Evolutionary conservation across 2,329 filamentous ascomycete species (phyloP).

Genomic region (Colletotrichum euphorbiae): DNA sequence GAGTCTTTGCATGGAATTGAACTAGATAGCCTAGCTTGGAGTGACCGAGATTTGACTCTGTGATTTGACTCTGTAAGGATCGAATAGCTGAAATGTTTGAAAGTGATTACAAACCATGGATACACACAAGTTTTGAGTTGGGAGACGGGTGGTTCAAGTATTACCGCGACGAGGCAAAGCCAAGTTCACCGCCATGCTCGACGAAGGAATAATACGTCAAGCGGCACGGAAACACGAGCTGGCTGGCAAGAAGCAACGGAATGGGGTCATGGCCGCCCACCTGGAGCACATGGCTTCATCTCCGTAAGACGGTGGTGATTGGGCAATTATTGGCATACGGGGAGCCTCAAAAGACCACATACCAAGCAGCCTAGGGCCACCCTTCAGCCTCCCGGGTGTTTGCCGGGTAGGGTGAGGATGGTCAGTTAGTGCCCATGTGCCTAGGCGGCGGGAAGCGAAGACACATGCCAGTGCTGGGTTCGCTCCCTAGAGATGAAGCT

Average conservation of each 20-base stretch:
- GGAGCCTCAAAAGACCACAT: slow-evolving; percentile 37
- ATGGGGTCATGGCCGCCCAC: slow-evolving; percentile 34
- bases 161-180: slow-evolving; percentile 29
- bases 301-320: slow-evolving; percentile 33
- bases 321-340: slow-evolving; percentile 27
- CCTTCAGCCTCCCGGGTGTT: slow-evolving; percentile 8
- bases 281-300: slow-evolving; percentile 37
- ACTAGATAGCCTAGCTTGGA: slow-evolving; percentile 1
- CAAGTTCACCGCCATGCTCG: slow-evolving; percentile 37
- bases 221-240: slow-evolving; percentile 38
- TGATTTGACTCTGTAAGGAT: background rate
- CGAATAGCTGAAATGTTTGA: slow-evolving; percentile 2
- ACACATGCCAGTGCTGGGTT: slow-evolving; percentile 33
- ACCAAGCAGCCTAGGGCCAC: background rate
- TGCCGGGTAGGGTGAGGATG: slow-evolving; percentile 27
- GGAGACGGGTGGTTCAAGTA: slow-evolving; percentile 38
- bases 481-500: slow-evolving; percentile 25
- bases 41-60: background rate
- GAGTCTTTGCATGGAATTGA: slow-evolving; percentile 1
- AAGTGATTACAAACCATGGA: slow-evolving; percentile 29
- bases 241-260: slow-evolving; percentile 19
- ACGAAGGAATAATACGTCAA: slow-evolving; percentile 32
- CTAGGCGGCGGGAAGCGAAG: slow-evolving; percentile 37
- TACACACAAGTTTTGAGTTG: slow-evolving; percentile 22
- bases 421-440: slow-evolving; percentile 30